Evolutionary conservation across 1,284 basidiomycete species (phyloP).

Genomic region (Hemileccinum hortonii): DNA sequence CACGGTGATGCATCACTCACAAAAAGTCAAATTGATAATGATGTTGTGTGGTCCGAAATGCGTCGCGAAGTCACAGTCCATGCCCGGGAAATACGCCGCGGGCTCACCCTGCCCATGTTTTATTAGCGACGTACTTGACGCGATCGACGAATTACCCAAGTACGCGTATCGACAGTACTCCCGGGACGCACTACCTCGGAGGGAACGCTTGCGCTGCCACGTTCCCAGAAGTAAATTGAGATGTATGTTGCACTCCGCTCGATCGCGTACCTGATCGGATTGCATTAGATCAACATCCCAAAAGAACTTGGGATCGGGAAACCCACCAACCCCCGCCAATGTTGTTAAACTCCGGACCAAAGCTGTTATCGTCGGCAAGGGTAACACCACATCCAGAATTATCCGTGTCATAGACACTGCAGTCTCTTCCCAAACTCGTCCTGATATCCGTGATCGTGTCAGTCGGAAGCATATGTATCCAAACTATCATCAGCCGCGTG

Average conservation of each 20-base stretch:
- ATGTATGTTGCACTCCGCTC: conserved; percentile 20
- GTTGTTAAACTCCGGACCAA: conserved; percentile 61
- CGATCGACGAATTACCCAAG: conserved; percentile 17
- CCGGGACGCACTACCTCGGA: conserved; percentile 14
- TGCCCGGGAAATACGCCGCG: conserved; percentile 20
- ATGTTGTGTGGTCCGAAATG: conserved; percentile 19
- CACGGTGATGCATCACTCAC: conserved; percentile 13
- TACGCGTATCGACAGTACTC: conserved; percentile 12
- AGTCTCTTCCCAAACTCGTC: conserved; percentile 6
- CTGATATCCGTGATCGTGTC: conserved; percentile 25
- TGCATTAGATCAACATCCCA: background rate
- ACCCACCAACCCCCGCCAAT: conserved; percentile 53
- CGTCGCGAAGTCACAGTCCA: conserved; percentile 18
- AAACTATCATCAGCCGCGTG: background rate
- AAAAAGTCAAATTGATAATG: conserved; percentile 20
- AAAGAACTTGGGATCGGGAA: conserved; percentile 10
- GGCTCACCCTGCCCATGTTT: conserved; percentile 13
- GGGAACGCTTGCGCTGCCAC: conserved; percentile 17
- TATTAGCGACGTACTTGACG: background rate
- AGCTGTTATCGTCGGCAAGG: conserved; percentile 45
- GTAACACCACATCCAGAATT: conserved; percentile 7
- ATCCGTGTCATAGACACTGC: too few species aligned
- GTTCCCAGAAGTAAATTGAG: conserved; percentile 29
- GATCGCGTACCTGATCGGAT: conserved; percentile 24
- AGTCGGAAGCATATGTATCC: too few species aligned